Conservation (phyloP, 2,329 filamentous ascomycete species). For the Fusarium gaditjirri region DNA sequence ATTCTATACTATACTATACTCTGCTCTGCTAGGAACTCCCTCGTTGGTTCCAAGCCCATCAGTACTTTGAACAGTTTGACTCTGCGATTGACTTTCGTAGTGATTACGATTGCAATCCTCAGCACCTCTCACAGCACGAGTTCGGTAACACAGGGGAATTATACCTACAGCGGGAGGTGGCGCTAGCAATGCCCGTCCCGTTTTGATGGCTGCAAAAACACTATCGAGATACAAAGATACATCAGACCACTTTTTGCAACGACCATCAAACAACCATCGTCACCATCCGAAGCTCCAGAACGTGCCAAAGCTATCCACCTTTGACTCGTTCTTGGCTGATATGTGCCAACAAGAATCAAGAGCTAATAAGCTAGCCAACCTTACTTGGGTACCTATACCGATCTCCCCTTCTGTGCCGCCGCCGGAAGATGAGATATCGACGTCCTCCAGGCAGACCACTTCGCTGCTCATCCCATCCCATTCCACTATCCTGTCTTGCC, state of each 20-base stretch:
- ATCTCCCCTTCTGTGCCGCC: constrained; percentile 2
- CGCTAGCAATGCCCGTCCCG: constrained; percentile 12
- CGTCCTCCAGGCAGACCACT: constrained; percentile 29
- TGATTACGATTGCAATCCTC: not conserved
- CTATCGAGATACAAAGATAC: constrained; percentile 20
- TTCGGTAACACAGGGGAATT: not conserved
- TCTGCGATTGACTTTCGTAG: constrained; percentile 13
- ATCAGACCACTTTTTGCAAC: constrained; percentile 28
- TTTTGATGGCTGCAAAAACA: constrained; percentile 17
- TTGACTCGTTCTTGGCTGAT: constrained; percentile 17
- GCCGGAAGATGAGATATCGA: constrained; percentile 8
- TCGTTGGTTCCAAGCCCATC: not conserved
- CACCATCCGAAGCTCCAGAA: constrained; percentile 17
- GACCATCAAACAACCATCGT: constrained; percentile 8
- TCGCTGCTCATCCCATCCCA: constrained; percentile 22
- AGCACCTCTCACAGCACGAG: not conserved
- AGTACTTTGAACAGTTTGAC: not conserved
- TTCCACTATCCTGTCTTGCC: not conserved
- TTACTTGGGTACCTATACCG: constrained; percentile 3
- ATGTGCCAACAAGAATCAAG: constrained; percentile 13
- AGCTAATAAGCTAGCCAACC: constrained; percentile 5
- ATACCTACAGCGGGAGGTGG: constrained; percentile 16
- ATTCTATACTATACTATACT: not conserved
- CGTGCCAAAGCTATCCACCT: constrained; percentile 23
- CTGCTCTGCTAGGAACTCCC: not conserved